A percentile compares a stretch with the other conserved stretches of the same genome.
Evolutionary conservation across 805 yeast genomes (phyloP).

Genomic region (Metschnikowia amazonensis): DNA sequence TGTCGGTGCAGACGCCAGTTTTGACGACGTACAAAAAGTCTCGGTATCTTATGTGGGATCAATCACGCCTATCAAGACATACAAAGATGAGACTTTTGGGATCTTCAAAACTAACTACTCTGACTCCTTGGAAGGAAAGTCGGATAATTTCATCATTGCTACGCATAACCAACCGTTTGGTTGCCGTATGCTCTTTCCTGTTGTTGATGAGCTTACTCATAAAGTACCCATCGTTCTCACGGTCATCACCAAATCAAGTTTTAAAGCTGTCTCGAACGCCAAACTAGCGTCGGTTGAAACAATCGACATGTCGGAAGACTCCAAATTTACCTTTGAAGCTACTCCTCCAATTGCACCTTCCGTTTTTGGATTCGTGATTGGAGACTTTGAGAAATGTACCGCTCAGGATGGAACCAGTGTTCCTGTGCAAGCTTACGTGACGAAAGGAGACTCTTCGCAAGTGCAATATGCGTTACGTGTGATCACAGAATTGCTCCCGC

Average conservation of each 20-base stretch:
- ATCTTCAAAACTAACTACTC: constrained; percentile 64
- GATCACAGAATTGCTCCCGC: constrained; percentile 46
- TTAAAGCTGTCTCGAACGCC: constrained; percentile 52
- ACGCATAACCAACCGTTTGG: constrained; percentile 72
- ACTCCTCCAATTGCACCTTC: constrained; percentile 63
- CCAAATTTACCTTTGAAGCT: constrained; percentile 40
- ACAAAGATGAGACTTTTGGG: constrained; percentile 57
- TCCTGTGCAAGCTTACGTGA: constrained; percentile 54
- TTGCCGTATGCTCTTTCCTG: constrained; percentile 62
- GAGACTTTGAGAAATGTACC: constrained; percentile 50
- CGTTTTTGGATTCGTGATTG: constrained; percentile 63
- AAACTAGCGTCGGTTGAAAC: constrained; percentile 22
- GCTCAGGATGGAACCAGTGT: constrained; percentile 21
- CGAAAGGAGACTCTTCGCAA: constrained; percentile 46
- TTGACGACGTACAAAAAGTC: constrained; percentile 9
- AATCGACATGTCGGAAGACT: constrained; percentile 23
- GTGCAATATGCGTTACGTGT: constrained; percentile 51
- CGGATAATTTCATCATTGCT: constrained; percentile 53
- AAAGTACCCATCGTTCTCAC: constrained; percentile 51
- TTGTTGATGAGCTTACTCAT: constrained; percentile 59
- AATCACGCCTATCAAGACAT: constrained; percentile 48
- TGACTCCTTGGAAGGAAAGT: constrained; percentile 45
- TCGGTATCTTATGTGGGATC: constrained; percentile 48
- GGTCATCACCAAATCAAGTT: constrained; percentile 42
- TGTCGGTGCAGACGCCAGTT: constrained; percentile 21